Evolutionary conservation across 495 filamentous ascomycete genomes (phyloP).

Genomic region (Talaromyces nanjingensis): DNA sequence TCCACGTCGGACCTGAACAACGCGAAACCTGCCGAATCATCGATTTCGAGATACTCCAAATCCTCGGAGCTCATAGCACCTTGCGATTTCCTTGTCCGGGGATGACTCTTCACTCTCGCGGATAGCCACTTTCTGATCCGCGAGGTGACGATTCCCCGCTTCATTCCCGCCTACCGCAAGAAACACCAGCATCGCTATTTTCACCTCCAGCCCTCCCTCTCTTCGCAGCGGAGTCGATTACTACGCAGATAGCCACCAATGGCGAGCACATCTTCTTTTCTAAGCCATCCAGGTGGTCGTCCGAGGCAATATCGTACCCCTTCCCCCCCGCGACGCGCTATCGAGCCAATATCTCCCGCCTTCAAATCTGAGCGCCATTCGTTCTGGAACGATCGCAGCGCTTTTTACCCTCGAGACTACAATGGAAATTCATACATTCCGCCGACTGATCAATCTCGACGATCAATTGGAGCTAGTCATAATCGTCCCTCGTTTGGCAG

Average conservation of each 20-base stretch:
- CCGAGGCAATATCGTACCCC: constrained; percentile 47
- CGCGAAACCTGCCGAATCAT: constrained; percentile 17
- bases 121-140: constrained; percentile 43
- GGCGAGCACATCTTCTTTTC: constrained; percentile 42
- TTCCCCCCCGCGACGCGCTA: constrained; percentile 46
- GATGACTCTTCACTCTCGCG: constrained; percentile 38
- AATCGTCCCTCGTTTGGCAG: neutral
- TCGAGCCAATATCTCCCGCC: constrained; percentile 46
- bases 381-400: constrained; percentile 27
- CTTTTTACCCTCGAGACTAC: constrained; percentile 7
- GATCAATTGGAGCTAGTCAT: neutral
- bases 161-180: constrained; percentile 39
- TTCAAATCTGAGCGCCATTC: constrained; percentile 24
- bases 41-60: constrained; percentile 16
- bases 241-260: constrained; percentile 15
- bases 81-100: constrained; percentile 25
- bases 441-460: neutral
- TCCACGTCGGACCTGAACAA: constrained; percentile 13
- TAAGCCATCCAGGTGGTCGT: constrained; percentile 30
- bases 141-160: constrained; percentile 42
- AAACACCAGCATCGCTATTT: constrained; percentile 16
- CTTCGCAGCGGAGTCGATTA: constrained; percentile 3
- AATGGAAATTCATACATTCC: neutral
- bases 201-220: constrained; percentile 11
- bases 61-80: neutral